These are phyloP conservation scores for Theileria equi DNA, from an alignment of 169 alveolate species.

Conservation along the genomic window DNA sequence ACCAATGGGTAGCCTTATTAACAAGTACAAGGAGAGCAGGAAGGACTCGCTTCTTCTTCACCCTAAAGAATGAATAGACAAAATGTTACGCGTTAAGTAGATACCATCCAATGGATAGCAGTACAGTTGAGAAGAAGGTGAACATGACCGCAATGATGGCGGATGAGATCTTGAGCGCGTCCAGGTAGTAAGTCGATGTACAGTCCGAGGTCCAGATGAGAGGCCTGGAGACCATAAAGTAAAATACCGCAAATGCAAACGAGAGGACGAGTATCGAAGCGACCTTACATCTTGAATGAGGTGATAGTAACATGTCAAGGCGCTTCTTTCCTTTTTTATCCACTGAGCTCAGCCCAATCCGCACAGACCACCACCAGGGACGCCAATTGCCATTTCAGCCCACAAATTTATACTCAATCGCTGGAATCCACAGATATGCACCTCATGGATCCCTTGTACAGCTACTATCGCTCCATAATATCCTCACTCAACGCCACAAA, in stretches of 20 bases:
- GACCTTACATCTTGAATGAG: constrained; percentile 11
- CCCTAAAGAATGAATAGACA: too few species aligned
- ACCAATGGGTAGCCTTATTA: too few species aligned
- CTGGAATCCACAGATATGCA: background rate
- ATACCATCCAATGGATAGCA: constrained; percentile 1
- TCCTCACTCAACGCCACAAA: constrained; percentile 28
- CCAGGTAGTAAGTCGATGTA: constrained; percentile 55
- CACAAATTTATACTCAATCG: background rate
- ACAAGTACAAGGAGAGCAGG: too few species aligned
- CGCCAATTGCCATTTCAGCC: background rate
- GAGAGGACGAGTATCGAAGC: background rate
- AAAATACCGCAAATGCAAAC: constrained; percentile 1
- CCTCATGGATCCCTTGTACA: background rate
- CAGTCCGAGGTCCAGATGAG: constrained; percentile 41
- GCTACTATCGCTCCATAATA: constrained; percentile 40
- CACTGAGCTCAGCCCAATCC: background rate
- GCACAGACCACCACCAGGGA: background rate
- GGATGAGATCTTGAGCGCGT: constrained; percentile 37
- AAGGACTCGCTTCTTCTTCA: too few species aligned
- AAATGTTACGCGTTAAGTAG: background rate
- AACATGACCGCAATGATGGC: background rate
- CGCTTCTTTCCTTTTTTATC: background rate
- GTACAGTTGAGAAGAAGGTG: background rate
- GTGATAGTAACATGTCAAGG: constrained; percentile 25
- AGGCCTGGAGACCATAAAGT: constrained; percentile 44